Percentiles rank a stretch among this genome's conserved stretches.
These are phyloP conservation scores for Tylopilus orsonianus DNA, from an alignment of 1,284 basidiomycete genomes.

Conservation along the genomic window DNA sequence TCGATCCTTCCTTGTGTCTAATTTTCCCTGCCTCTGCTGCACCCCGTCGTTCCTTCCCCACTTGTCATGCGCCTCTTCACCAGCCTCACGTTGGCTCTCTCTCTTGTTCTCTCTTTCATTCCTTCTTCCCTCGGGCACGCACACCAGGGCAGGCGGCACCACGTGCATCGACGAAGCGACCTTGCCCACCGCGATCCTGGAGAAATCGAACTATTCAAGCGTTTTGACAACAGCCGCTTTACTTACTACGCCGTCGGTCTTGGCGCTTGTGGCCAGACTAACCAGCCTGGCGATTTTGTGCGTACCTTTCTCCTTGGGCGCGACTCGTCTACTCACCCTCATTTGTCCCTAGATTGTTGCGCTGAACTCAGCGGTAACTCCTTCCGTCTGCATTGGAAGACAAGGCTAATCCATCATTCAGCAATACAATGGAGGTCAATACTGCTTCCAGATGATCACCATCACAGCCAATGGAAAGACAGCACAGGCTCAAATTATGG, in stretches of 20 bases:
- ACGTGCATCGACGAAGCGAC: conserved; percentile 26
- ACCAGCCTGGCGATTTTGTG: conserved; percentile 27
- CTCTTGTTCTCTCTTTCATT: conserved; percentile 18
- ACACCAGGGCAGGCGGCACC: conserved; percentile 26
- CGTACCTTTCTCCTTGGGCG: conserved; percentile 3
- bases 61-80: conserved; percentile 27
- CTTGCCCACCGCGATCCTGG: conserved; percentile 28
- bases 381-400: not conserved
- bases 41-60: conserved; percentile 26
- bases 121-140: conserved; percentile 20
- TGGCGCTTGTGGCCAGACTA: conserved; percentile 27
- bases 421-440: conserved; percentile 40
- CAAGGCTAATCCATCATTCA: conserved; percentile 23
- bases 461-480: conserved; percentile 56
- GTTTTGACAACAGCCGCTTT: conserved; percentile 24
- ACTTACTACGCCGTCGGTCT: conserved; percentile 33
- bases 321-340: not conserved
- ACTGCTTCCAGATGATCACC: conserved; percentile 56
- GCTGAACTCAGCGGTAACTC: conserved; percentile 28
- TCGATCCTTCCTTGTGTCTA: conserved; percentile 1
- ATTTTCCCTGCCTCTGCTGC: conserved; percentile 2
- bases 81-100: conserved; percentile 21
- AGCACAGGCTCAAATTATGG: conserved; percentile 51
- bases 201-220: conserved; percentile 26
- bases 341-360: conserved; percentile 34